Conservation (phyloP, 2,329 filamentous ascomycete species). For the Aschersonia sp. region DNA sequence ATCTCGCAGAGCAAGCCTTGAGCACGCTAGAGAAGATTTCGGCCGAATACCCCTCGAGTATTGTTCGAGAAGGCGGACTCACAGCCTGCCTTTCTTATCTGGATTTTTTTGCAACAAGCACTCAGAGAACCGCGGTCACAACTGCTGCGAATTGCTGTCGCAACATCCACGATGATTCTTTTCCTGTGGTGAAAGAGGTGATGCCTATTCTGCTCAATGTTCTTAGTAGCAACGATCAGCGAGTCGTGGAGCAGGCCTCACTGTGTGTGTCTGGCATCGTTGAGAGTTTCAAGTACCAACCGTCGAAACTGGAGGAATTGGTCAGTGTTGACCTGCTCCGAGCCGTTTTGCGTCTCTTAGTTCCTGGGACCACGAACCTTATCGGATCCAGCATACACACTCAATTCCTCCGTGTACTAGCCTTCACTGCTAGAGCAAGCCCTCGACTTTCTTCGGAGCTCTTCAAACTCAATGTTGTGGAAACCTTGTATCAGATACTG, state of each 20-base stretch:
- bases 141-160: constrained; percentile 97
- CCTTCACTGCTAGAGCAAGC: constrained; percentile 80
- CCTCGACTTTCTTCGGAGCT: constrained; percentile 77
- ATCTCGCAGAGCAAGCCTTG: constrained; percentile 89
- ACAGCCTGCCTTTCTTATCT: constrained; percentile 93
- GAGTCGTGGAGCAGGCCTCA: constrained; percentile 92
- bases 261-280: constrained; percentile 91
- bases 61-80: constrained; percentile 87
- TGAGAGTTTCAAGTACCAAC: constrained; percentile 86
- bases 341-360: constrained; percentile 70
- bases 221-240: constrained; percentile 80
- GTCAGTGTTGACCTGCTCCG: constrained; percentile 77
- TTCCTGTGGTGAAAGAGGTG: constrained; percentile 79
- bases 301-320: constrained; percentile 79
- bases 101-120: constrained; percentile 95
- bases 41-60: constrained; percentile 84
- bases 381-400: constrained; percentile 93
- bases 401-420: constrained; percentile 82
- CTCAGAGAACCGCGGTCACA: constrained; percentile 89
- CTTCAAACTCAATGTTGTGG: constrained; percentile 91
- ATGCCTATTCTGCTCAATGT: constrained; percentile 94
- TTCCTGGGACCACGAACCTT: constrained; percentile 89
- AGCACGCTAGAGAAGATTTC: constrained; percentile 98
- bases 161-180: constrained; percentile 89
- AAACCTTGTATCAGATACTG: constrained; percentile 92